Percentiles rank a stretch among this genome's conserved stretches.
Conservation (phyloP, 1,284 basidiomycete species). For the Trichosporon sp. region DNA sequence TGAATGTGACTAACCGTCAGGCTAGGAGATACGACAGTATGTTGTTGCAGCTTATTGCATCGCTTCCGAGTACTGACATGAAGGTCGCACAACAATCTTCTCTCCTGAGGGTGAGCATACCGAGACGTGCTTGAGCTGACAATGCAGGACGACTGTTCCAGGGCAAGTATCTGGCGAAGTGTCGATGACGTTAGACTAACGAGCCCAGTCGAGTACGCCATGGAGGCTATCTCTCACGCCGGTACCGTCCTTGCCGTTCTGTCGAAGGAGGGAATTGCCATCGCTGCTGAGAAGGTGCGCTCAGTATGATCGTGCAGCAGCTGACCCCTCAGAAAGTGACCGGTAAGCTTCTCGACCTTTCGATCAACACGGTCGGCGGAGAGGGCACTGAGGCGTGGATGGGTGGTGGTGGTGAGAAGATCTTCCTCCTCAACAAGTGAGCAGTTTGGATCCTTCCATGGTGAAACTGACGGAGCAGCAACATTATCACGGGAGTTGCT, state of each 20-base stretch:
- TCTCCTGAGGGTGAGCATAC: conserved; percentile 73
- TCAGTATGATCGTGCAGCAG: not conserved
- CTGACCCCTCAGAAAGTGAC: conserved; percentile 69
- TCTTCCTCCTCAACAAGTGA: conserved; percentile 78
- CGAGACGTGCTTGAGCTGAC: conserved; percentile 17
- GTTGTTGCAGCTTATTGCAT: conserved; percentile 30
- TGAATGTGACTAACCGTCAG: conserved; percentile 47
- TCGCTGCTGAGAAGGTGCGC: conserved; percentile 85
- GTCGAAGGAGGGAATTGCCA: conserved; percentile 91
- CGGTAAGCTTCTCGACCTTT: conserved; percentile 89
- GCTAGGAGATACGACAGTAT: conserved; percentile 84
- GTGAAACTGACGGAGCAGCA: conserved; percentile 55
- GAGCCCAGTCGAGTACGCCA: conserved; percentile 86
- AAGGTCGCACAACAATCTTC: conserved; percentile 78
- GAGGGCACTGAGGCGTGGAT: conserved; percentile 55
- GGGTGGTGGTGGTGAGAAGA: conserved; percentile 94
- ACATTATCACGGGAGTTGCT: conserved; percentile 90
- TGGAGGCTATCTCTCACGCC: conserved; percentile 97
- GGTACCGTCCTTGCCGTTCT: conserved; percentile 91
- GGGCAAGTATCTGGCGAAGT: conserved; percentile 38
- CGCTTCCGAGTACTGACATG: conserved; percentile 3
- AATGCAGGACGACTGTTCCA: conserved; percentile 75
- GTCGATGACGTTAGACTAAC: conserved; percentile 8
- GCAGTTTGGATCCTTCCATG: conserved; percentile 18
- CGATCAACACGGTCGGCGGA: conserved; percentile 75